A percentile compares a stretch with the other conserved stretches of the same genome.
Evolutionary conservation across 768 basidiomycete genomes (phyloP).

Genomic region (Myochromella boudieri): DNA sequence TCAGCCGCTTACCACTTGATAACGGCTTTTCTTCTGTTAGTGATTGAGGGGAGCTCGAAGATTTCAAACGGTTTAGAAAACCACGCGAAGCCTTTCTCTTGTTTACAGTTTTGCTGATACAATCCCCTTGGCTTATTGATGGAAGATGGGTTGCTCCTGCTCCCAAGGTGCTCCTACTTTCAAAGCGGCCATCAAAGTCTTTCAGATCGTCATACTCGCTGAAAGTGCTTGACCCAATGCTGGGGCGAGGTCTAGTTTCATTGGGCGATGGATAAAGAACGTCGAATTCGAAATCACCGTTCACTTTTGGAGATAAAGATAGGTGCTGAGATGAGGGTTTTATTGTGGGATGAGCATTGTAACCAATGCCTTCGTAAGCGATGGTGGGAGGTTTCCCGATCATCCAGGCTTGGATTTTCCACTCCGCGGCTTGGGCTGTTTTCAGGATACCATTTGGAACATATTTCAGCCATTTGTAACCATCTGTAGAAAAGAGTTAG

Average conservation of each 20-base stretch:
- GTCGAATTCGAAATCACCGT: slow-evolving; percentile 28
- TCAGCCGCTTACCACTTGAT: slow-evolving; percentile 53
- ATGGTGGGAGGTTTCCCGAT: slow-evolving; percentile 92
- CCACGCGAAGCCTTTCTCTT: slow-evolving; percentile 66
- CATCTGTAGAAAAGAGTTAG: slow-evolving; percentile 40
- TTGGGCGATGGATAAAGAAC: slow-evolving; percentile 30
- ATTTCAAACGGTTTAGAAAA: slow-evolving; percentile 65
- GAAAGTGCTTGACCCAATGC: slow-evolving; percentile 68
- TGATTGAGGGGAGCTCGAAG: slow-evolving; percentile 44
- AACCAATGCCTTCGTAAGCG: slow-evolving; percentile 84
- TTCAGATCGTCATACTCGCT: slow-evolving; percentile 88
- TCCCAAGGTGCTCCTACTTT: slow-evolving; percentile 74
- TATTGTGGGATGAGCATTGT: slow-evolving; percentile 44
- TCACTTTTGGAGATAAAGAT: slow-evolving; percentile 27
- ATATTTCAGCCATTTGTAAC: slow-evolving; percentile 97
- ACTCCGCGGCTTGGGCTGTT: slow-evolving; percentile 95
- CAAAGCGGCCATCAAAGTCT: slow-evolving; percentile 86
- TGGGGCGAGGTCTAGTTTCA: slow-evolving; percentile 58
- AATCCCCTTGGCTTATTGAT: slow-evolving; percentile 23
- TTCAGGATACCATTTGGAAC: slow-evolving; percentile 91
- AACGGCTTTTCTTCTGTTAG: slow-evolving; percentile 39
- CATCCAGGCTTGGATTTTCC: slow-evolving; percentile 97
- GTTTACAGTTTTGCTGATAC: slow-evolving; percentile 34
- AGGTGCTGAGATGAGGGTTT: slow-evolving; percentile 21
- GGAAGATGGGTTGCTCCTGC: slow-evolving; percentile 30